A percentile compares a stretch with the other conserved stretches of the same genome.
Conservation (phyloP, 441 rosid genomes). For the Capsella rubella region DNA sequence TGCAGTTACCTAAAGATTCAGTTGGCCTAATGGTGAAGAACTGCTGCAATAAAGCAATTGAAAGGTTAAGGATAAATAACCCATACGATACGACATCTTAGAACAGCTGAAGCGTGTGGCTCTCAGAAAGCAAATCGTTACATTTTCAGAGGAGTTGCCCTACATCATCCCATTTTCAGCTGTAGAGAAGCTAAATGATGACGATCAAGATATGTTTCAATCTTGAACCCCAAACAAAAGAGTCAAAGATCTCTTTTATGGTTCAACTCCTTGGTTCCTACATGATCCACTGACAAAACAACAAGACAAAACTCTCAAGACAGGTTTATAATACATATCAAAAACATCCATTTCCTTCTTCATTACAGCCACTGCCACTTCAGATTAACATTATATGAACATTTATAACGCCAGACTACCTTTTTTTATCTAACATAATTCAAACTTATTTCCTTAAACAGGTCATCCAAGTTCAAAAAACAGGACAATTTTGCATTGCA, state of each 20-base stretch:
- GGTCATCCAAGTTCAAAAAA: conserved; percentile 52
- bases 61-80: background rate
- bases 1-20: background rate
- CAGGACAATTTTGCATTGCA: conserved; percentile 40
- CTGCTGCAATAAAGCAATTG: background rate
- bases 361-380: conserved; percentile 44
- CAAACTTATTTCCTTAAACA: conserved; percentile 1
- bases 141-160: background rate
- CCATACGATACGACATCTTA: background rate
- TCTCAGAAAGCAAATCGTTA: conserved; percentile 1
- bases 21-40: background rate
- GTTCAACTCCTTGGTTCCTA: conserved; percentile 17
- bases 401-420: conserved; percentile 34
- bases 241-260: background rate
- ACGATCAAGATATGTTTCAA: background rate
- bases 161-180: background rate
- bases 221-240: conserved; percentile 15
- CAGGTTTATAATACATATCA: conserved; percentile 34
- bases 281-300: conserved; percentile 26
- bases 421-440: background rate
- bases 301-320: conserved; percentile 38
- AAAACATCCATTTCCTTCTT: conserved; percentile 45
- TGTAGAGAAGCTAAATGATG: conserved; percentile 1
- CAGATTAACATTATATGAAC: conserved; percentile 44
- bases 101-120: background rate